Evolutionary conservation across 495 filamentous ascomycete species (phyloP).

Genomic region (Xylaria telfairii): DNA sequence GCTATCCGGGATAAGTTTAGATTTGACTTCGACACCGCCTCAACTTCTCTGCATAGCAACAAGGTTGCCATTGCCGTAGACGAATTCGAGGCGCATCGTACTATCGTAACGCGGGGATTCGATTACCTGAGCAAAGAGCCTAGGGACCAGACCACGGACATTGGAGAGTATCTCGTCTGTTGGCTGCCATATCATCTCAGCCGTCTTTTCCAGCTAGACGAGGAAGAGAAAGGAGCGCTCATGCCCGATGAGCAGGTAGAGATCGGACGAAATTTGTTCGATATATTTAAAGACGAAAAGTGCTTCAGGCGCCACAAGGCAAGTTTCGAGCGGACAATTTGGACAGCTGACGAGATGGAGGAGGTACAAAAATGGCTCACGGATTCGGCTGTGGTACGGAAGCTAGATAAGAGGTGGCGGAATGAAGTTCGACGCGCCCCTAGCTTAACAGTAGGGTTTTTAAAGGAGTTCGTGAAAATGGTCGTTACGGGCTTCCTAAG

Average conservation of each 20-base stretch:
- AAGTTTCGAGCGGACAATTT: not conserved
- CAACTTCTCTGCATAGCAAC: slow-evolving; percentile 15
- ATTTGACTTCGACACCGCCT: slow-evolving; percentile 26
- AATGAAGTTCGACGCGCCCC: slow-evolving; percentile 2
- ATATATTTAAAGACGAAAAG: slow-evolving; percentile 7
- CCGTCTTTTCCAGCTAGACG: not conserved
- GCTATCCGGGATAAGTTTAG: slow-evolving; percentile 32
- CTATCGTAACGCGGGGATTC: slow-evolving; percentile 22
- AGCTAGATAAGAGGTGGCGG: slow-evolving; percentile 20
- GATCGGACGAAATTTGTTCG: slow-evolving; percentile 18
- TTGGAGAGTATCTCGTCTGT: slow-evolving; percentile 19
- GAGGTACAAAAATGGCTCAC: slow-evolving; percentile 19
- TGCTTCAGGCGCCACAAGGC: not conserved
- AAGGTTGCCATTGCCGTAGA: slow-evolving; percentile 21
- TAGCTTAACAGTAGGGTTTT: slow-evolving; percentile 2
- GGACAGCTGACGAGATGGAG: slow-evolving; percentile 8
- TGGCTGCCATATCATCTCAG: slow-evolving; percentile 28
- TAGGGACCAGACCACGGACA: not conserved
- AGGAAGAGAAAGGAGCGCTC: slow-evolving; percentile 11
- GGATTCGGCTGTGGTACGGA: slow-evolving; percentile 10
- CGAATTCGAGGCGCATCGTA: slow-evolving; percentile 28
- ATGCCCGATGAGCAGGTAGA: slow-evolving; percentile 5
- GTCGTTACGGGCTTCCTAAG: not conserved
- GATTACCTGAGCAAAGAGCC: slow-evolving; percentile 14
- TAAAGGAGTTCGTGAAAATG: slow-evolving; percentile 1